Evolutionary conservation across 1,139 yeast genomes (phyloP), one percentile per base, ranked within the genome.

Genomic region (Geotrichum phurueaensis): DNA sequence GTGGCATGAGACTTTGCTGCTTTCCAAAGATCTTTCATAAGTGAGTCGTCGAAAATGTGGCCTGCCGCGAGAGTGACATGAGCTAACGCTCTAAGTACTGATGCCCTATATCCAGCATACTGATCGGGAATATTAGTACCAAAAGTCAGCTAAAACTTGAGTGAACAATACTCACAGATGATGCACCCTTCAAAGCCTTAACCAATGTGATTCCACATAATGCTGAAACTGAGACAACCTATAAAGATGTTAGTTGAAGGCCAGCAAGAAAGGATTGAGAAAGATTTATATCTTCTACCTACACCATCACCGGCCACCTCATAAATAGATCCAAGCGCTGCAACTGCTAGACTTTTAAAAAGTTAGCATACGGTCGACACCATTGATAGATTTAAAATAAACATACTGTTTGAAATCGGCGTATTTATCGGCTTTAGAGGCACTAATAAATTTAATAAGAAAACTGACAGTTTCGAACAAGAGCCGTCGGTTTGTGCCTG

Each of bases 1-100:
- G 64, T 54, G 5, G 70, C 61, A 33, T 64, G 65, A 10, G 63
- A 53, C 53, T 67, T 67, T 15, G 72, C 70, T 20, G 60, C 64
- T 60, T 73, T 74, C 73, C 74, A 72, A 18, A 72, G 56, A 54
- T 74, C 76, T 57, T 73, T 71, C 29, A 67, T 62, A 15, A 72
- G 64, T 3, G 70, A 54, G 27, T 72, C 76, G 51, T 74, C 77
- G 56, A 71, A 68, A 12, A 73, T 64, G 36, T 71, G 73, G 12
- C 74, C 75, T 1, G 71, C 64, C 1, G 70, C 59, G 18, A 60
- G 51, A 20, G 67, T 56, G 10, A 71, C 63, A 12, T 64, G 56
- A 7, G 71, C 65, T 43, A 73, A 60, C 1, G 75, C 54, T 2
- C 62, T 52, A 45, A 72, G 58, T 1, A 70, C 58, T 2, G 75